Base-by-base conservation (phyloP, 208 protist genomes). In the Crithidia fasciculata region DNA sequence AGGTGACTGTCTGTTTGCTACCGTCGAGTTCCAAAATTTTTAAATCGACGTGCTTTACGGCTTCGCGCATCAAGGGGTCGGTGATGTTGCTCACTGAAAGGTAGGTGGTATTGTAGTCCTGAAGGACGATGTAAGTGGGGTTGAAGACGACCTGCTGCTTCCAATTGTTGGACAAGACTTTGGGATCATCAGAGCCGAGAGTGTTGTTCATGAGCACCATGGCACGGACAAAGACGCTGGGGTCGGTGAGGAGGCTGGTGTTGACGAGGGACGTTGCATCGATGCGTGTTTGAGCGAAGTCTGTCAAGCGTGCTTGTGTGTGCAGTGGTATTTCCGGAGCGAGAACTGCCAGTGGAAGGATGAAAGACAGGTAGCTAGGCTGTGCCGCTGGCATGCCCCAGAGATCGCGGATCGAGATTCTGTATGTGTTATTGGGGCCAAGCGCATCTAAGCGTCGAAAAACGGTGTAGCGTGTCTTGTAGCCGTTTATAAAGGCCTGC, bases 21-120 rank as follows among this genome's bases (percentile, higher is more conserved):
- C 36, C 60, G 12, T 8, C 16, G 39, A 49, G 15, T 45, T 68
- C 40, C 49, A 81, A 55, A 3, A 19, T n/a, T 8, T 13, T 43
- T 2, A 83, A n/a, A 55, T 83, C 19, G 15, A 87, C 41, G 68
- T 83, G 68, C 61, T 49, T 44, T 7, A 87, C 18, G 16, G 78
- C 82, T 39, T 62, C 58, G 4, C 70, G 55, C 82, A 87, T 79
- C 28, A 87, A 49, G 3, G 78, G 74, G 69, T 81, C 78, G 47
- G 19, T 65, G 19, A 84, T 65, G 18, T 81, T 58, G 50, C 74
- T 80, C 0, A 61, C 40, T 16, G 44, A 54, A 16, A 81, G 49
- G 64, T 75, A 83, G 41, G 39, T 52, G 0, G 62, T 41, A 15
- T 37, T 18, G 39, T 3, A n/a, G 18, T 8, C 5, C 1, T 47